A percentile compares a stretch with the other conserved stretches of the same genome.
phyloP scores from a whole-genome alignment of 2,329 filamentous ascomycete species.

The Penicillium sp. region DNA sequence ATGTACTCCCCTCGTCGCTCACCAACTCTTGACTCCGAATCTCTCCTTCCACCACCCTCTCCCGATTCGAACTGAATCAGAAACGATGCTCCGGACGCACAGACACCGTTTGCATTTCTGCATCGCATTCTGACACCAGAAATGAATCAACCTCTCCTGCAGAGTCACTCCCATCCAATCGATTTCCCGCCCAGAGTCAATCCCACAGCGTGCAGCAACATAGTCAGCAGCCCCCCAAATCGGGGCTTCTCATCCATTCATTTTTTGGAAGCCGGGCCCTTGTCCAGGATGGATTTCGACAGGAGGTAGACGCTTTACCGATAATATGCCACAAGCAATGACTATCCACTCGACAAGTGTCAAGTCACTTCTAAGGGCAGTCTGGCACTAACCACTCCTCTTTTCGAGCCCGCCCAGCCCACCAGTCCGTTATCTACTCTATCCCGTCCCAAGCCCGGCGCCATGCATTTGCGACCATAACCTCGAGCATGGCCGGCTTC shows the following conservation, averaged over 20 bases:
- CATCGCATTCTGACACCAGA: background rate
- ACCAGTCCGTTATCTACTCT: background rate
- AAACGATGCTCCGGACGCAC: constrained; percentile 11
- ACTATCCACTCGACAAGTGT: background rate
- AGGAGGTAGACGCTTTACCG: background rate
- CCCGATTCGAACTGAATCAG: background rate
- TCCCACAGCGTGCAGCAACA: constrained; percentile 7
- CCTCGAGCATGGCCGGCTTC: background rate
- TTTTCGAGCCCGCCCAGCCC: background rate
- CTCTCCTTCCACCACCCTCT: background rate
- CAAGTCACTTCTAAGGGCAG: background rate
- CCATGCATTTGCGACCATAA: background rate
- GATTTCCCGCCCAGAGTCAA: constrained; percentile 15
- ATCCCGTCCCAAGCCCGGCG: background rate
- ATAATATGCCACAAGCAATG: background rate
- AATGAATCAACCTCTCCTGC: background rate
- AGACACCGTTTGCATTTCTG: constrained; percentile 19
- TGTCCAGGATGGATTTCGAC: constrained; percentile 7
- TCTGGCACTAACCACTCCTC: background rate
- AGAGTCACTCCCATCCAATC: constrained; percentile 20
- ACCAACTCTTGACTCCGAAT: background rate
- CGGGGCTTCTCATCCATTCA: constrained; percentile 13
- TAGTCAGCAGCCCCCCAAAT: background rate
- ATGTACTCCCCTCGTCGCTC: background rate
- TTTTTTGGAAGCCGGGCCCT: constrained; percentile 2